Percentiles rank a stretch among this genome's conserved stretches.
Evolutionary conservation across 805 yeast genomes (phyloP).

Genomic region (Cyberlindnera mrakii): DNA sequence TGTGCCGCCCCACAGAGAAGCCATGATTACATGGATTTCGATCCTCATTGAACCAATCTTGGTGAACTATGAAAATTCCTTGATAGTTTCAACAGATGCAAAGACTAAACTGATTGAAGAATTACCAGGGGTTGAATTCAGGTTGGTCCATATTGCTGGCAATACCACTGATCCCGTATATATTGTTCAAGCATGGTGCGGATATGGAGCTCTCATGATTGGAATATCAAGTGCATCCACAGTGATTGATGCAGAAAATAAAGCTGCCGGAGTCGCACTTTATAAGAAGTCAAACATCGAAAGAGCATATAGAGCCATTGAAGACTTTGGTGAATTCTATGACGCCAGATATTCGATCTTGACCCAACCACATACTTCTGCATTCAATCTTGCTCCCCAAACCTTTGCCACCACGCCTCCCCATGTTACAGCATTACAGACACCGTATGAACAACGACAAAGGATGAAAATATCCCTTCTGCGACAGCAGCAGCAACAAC

Average conservation of each 20-base stretch:
- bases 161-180: neutral
- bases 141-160: neutral
- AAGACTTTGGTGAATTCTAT: neutral
- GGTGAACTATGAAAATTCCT: constrained; percentile 1
- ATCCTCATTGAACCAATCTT: constrained; percentile 7
- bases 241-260: constrained; percentile 1
- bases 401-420: too few relatives aligned
- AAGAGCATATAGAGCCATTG: neutral
- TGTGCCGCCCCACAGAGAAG: neutral
- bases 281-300: neutral
- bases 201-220: neutral
- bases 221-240: constrained; percentile 1
- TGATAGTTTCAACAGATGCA: neutral
- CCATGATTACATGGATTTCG: neutral
- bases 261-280: constrained; percentile 1
- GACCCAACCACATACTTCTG: too few relatives aligned
- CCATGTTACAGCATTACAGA: too few relatives aligned
- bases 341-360: too few relatives aligned
- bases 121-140: neutral
- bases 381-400: too few relatives aligned
- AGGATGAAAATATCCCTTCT: too few relatives aligned
- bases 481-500: neutral
- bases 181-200: constrained; percentile 3
- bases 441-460: too few relatives aligned
- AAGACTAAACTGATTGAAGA: neutral